Base-by-base conservation (phyloP, 176 grass and related monocot species). In the Avena sativa region DNA sequence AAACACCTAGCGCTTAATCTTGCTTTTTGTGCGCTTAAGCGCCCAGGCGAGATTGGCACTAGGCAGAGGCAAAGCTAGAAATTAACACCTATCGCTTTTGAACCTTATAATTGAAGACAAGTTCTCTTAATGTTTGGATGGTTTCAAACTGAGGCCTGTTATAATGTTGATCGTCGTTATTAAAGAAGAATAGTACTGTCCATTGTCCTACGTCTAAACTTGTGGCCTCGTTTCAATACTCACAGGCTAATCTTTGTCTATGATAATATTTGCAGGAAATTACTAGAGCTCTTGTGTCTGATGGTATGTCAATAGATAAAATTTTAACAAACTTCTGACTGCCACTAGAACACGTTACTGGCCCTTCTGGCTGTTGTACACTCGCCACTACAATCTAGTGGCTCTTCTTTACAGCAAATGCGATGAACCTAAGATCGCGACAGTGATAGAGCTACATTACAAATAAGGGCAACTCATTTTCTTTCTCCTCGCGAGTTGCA, bases 251-350 rank as follows among this genome's bases (percentile, higher is more conserved):
- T 84, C 46, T 57, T 60, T 13, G 5, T 77, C 9, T 51, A 50
- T 19, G 5, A 62, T 68, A 16, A 46, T 85, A 65, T 82, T 66
- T 89, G 79, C 86, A 97, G 94, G 94, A 95, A 40, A 91, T 97
- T 89, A 97, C 91, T 68, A 88, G 84, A 75, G 43, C 69, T 83
- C 91, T 97, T 87, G 71, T 95, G 69, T 87, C 82, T 21, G 91
- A 97, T n/a, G 95, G 95, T 79, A 62, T 92, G 26, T 61, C 89
- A 2, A 95, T 93, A 84, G 93, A 91, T 32, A 95, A 44, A 85
- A 95, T 97, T 14, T 80, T 97, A 84, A 93, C 77, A 71, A 97
- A 93, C 64, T 93, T 95, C 69, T 95, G 85, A 95, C 50, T 23
- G 4, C 2, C 26, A 77, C 5, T 80, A 38, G 28, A 78, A 26